Base-by-base conservation (phyloP, 31 red algal genomes). In the Pterothamnion heteromorphum region DNA sequence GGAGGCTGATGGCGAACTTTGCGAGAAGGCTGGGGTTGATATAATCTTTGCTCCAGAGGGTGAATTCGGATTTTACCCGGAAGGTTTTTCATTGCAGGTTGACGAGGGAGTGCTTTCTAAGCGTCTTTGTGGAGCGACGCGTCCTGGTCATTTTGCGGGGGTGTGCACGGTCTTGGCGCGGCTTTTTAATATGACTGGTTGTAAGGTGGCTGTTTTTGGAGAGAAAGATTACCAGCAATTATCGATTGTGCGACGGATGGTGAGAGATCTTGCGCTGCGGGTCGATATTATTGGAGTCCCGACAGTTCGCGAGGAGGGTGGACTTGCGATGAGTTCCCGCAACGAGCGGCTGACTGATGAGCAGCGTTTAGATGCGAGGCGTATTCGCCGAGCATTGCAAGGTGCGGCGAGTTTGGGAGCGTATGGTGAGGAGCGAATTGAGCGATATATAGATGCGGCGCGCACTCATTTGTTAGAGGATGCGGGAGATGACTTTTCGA, bases 221-320 rank as follows among this genome's bases (percentile, higher is more conserved):
- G 74, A 90, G 89, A 98, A 98, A 72, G 97, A 98, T 83, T 91
- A 91, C 1, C 97, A 98, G 87, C 97, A 98, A 91, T 96, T 85
- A 33, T 91, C 93, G 21, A 91, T 98, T 30, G 89, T 97, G 33
- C 74, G 44, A 3, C 84, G 82, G 1, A 89, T 97, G 51, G 93
- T 92, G 0, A 30, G 64, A 18, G 97, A 98, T 74, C 93, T 98
- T 34, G 91, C 86, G 41, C 44, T 95, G 20, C 26, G 74, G 44
- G 36, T 89, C 39, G 36, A 89, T 21, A 88, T 98, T 1, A 57
- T 83, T 0, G 81, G 74, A 1, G 89, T 85, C 34, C 86, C 88
- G 0, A 97, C 95, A 3, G 94, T 94, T 24, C 88, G 97, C 14
- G 93, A 95, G 1, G 35, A 84, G 22, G 96, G 96, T 76, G 97